Evolutionary conservation across 805 yeast genomes (phyloP), one percentile per base, ranked within the genome.

Genomic region (Lachancea sp.): DNA sequence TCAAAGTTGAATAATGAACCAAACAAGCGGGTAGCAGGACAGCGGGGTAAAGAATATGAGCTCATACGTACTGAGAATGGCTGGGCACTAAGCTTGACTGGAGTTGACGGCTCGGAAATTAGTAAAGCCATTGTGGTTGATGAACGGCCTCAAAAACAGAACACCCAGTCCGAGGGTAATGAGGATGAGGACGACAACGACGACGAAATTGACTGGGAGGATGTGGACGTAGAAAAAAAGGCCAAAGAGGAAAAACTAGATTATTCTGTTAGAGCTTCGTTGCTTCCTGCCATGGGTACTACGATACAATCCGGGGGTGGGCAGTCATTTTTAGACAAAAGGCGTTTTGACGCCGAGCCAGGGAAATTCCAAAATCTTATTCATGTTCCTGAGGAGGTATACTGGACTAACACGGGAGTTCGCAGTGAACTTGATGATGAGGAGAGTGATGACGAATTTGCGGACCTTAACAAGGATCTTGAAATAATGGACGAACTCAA

Each of bases 51-150:
- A 45, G 80, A 80, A 46, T 92, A 92, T 53, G 74, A 81, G 34
- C 70, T 92, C 37, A 74, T 82, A 16, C 75, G 81, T 48, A 83
- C 81, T 29, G 85, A 81, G 8, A 81, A 78, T 48, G 97, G 97
- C 0, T 89, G 92, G 85, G 77, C 88, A 0, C 61, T 89, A 33
- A 77, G 90, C 0, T 64, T 89, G 26, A 68, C 66, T 24, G 66
- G 67, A 12, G 60, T 63, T 4, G 67, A 67, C 36, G 74, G 74
- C 1, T 62, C 67, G 2, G 61, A 62, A 9, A 50, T 49, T 0
- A 54, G 60, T 0, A 70, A 71, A 33, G 80, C 87, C 0, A 74
- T 80, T 35, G 60, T 64, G 3, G 38, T 80, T 12, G 82, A 74
- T 45, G 73, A 67, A 13, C 44, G 43, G 13, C 33, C 29, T 18